phyloP scores from a whole-genome alignment of 345 rosid genomes.

The Eucalyptus erythrocorys region DNA sequence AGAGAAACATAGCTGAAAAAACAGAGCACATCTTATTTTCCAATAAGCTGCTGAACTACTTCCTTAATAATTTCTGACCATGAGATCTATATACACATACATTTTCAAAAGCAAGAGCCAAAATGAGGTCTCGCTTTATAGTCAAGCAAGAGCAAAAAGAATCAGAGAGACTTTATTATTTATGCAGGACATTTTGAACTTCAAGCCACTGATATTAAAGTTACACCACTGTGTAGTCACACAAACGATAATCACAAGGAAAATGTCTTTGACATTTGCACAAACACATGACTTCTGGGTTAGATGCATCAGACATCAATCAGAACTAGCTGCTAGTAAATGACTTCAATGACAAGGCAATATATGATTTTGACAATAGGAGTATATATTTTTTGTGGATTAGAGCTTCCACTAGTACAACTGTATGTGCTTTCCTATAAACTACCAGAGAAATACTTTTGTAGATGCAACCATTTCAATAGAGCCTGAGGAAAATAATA shows the following conservation, averaged over 20 bases:
- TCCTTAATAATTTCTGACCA: neutral
- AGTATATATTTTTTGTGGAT: neutral
- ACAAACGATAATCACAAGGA: neutral
- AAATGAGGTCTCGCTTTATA: neutral
- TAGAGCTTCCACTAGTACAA: neutral
- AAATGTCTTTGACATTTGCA: neutral
- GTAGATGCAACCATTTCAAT: neutral
- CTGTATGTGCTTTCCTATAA: neutral
- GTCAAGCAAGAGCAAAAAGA: neutral
- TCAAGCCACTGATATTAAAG: neutral
- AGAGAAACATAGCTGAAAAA: neutral
- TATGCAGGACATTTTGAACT: neutral
- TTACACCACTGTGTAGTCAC: neutral
- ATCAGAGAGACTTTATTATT: neutral
- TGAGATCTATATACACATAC: neutral
- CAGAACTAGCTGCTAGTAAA: neutral
- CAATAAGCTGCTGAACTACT: neutral
- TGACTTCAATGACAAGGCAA: neutral
- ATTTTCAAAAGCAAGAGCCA: neutral
- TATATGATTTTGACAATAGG: neutral
- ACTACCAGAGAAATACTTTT: neutral
- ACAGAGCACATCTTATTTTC: neutral
- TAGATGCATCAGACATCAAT: neutral
- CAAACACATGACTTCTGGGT: neutral
- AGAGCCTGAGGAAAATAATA: neutral